These are phyloP conservation scores for Cymbidium sinense DNA, from an alignment of 106 monocot species.

Conservation along the genomic window DNA sequence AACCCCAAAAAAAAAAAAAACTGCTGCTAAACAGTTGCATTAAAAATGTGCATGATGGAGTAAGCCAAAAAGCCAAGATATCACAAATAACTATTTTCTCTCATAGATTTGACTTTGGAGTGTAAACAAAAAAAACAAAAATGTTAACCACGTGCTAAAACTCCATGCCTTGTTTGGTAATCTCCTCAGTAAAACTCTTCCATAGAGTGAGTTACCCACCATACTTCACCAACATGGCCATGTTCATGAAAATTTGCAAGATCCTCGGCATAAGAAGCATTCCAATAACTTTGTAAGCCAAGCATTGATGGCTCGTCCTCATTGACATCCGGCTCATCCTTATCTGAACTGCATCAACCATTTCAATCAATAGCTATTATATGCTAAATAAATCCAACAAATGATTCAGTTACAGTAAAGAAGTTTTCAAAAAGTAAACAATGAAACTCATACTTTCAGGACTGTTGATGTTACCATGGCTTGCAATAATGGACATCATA, in stretches of 20 bases:
- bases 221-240: slow-evolving; percentile 93
- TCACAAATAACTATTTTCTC: not conserved
- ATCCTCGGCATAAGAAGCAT: slow-evolving; percentile 89
- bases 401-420: not conserved
- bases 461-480: not conserved
- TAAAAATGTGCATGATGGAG: not conserved
- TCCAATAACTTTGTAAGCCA: slow-evolving; percentile 93
- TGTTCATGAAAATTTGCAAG: slow-evolving; percentile 89
- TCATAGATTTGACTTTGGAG: not conserved
- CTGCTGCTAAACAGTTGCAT: not conserved
- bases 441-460: not conserved
- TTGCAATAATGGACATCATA: not conserved
- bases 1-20: not conserved
- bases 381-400: not conserved
- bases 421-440: not conserved
- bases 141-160: not conserved
- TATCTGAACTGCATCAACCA: slow-evolving; percentile 63
- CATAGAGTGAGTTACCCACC: slow-evolving; percentile 34
- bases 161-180: not conserved
- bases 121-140: not conserved
- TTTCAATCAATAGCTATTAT: not conserved
- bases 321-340: slow-evolving; percentile 77
- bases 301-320: slow-evolving; percentile 84
- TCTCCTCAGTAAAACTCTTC: not conserved
- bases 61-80: not conserved